Evolutionary conservation across 208 protist species (phyloP).

Genomic region (Polymyxa betae): DNA sequence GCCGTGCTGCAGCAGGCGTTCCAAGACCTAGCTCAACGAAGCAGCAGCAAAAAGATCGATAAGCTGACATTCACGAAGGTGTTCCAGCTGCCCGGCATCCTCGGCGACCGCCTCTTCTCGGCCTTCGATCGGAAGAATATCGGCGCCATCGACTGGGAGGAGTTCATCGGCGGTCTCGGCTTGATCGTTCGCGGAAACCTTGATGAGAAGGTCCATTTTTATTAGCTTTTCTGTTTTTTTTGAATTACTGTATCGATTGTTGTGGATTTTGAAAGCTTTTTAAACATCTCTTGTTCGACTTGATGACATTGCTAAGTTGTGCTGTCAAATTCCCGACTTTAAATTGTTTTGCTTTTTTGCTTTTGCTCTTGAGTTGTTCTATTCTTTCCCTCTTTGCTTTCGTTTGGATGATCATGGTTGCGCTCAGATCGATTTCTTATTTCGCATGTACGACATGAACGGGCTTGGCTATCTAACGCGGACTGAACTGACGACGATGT

Average conservation of each 20-base stretch:
- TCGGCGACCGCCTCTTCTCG: slow-evolving; percentile 32
- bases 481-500: slow-evolving; percentile 19
- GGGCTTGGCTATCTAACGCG: slow-evolving; percentile 14
- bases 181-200: slow-evolving; percentile 24
- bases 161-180: slow-evolving; percentile 29
- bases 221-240: background rate
- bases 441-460: slow-evolving; percentile 20
- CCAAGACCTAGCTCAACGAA: slow-evolving; percentile 38
- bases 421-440: slow-evolving; percentile 34
- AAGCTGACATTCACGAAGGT: slow-evolving; percentile 38
- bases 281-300: no score
- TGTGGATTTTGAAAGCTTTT: no score
- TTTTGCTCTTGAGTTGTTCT: background rate
- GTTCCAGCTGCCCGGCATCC: slow-evolving; percentile 41
- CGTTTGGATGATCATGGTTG: background rate
- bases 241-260: background rate
- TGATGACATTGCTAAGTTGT: background rate
- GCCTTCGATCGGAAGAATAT: slow-evolving; percentile 46
- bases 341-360: background rate
- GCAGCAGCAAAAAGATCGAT: slow-evolving; percentile 35
- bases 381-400: background rate
- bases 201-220: background rate
- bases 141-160: slow-evolving; percentile 41
- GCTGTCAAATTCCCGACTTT: background rate
- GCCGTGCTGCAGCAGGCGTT: slow-evolving; percentile 21